phyloP scores from a whole-genome alignment of 2,329 filamentous ascomycete genomes.

The Phyllosticta citribraziliensis region DNA sequence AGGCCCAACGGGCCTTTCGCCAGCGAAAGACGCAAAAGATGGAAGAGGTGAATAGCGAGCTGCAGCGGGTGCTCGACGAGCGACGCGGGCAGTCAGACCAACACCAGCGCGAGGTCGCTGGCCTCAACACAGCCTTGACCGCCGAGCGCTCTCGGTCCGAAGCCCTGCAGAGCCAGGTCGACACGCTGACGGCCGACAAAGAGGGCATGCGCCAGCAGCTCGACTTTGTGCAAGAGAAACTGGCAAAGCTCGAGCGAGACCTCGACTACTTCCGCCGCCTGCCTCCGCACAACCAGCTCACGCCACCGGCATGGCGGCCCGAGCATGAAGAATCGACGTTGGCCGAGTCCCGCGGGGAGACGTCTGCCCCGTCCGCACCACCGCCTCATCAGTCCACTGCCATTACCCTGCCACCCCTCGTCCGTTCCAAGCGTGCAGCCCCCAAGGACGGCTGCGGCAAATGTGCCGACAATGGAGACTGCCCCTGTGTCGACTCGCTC shows the following conservation, averaged over 20 bases:
- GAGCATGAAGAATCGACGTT: slow-evolving; percentile 3
- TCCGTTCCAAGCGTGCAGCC: slow-evolving; percentile 3
- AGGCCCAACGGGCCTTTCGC: slow-evolving; percentile 82
- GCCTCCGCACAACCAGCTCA: slow-evolving; percentile 8
- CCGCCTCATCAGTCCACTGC: neutral
- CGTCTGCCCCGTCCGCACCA: neutral
- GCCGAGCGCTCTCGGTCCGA: slow-evolving; percentile 12
- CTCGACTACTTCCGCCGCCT: slow-evolving; percentile 5
- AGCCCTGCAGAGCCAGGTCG: slow-evolving; percentile 8
- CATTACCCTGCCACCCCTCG: slow-evolving; percentile 9
- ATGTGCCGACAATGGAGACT: slow-evolving; percentile 17
- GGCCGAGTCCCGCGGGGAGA: slow-evolving; percentile 7
- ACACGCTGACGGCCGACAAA: slow-evolving; percentile 11
- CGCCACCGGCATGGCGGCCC: slow-evolving; percentile 10
- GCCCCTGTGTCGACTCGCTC: slow-evolving; percentile 22
- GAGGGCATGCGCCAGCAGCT: slow-evolving; percentile 10
- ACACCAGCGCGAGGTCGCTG: slow-evolving; percentile 8
- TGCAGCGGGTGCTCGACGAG: slow-evolving; percentile 22
- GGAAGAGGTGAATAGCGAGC: slow-evolving; percentile 46
- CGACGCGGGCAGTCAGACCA: slow-evolving; percentile 14
- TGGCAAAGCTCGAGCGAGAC: slow-evolving; percentile 8
- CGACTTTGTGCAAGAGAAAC: slow-evolving; percentile 7
- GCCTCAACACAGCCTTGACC: slow-evolving; percentile 7
- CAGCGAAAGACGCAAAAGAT: slow-evolving; percentile 80
- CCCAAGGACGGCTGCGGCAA: slow-evolving; percentile 9